Evolutionary conservation across 2,329 filamentous ascomycete genomes (phyloP).

Genomic region (Scleromitrula shiraiana): DNA sequence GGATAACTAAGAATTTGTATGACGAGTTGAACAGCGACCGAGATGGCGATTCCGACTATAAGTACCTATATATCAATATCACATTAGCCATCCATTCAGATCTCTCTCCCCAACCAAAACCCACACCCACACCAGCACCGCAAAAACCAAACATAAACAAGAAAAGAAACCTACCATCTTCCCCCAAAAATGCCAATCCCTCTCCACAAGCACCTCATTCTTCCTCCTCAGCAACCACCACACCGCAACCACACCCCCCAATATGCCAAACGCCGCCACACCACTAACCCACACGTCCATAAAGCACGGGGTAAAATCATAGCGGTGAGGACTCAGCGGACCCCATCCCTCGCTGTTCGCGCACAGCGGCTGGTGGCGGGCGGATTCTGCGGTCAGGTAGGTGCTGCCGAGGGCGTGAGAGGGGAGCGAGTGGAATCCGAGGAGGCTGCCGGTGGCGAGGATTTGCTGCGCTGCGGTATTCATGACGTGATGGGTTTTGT

Average conservation of each 20-base stretch:
- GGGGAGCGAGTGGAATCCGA: conserved; percentile 43
- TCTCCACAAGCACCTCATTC: conserved; percentile 57
- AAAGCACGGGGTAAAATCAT: conserved; percentile 96
- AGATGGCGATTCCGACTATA: conserved; percentile 47
- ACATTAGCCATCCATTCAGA: conserved; percentile 9
- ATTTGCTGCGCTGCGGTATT: conserved; percentile 18
- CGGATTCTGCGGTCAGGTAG: conserved; percentile 46
- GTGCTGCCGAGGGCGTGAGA: conserved; percentile 43
- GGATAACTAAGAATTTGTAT: conserved; percentile 53
- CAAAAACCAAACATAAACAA: too few species aligned
- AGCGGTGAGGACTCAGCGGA: conserved; percentile 75
- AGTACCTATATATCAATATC: conserved; percentile 39
- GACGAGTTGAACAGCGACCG: conserved; percentile 51
- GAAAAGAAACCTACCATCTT: conserved; percentile 63
- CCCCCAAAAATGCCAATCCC: conserved; percentile 86
- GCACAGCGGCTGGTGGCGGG: conserved; percentile 61
- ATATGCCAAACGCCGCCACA: conserved; percentile 70
- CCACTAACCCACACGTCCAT: conserved; percentile 80
- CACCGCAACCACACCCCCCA: conserved; percentile 69
- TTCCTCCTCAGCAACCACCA: conserved; percentile 72
- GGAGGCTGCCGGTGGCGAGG: conserved; percentile 48
- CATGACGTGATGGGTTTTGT: conserved; percentile 17
- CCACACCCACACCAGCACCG: too few species aligned
- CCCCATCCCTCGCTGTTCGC: conserved; percentile 93
- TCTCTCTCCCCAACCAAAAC: too few species aligned